Percentiles rank a stretch among this genome's conserved stretches.
Conservation (phyloP, 805 yeast species). For the Grigorovia yakushimaensis region DNA sequence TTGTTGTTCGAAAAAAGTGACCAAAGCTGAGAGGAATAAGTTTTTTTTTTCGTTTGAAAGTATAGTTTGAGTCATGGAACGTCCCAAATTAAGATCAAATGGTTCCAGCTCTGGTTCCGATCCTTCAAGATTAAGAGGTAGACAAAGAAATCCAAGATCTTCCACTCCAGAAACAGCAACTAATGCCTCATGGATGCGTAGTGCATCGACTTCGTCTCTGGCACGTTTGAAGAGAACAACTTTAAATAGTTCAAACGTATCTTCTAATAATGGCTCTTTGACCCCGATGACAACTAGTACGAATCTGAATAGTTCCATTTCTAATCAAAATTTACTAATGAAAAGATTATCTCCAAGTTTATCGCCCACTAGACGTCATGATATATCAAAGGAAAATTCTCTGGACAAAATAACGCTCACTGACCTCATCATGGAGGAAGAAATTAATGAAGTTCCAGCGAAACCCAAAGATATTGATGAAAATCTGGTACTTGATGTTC, state of each 20-base stretch:
- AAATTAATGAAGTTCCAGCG: not conserved
- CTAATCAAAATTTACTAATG: not conserved
- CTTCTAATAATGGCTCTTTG: not conserved
- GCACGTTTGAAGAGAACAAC: conserved; percentile 2
- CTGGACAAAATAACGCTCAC: not conserved
- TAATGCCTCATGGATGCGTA: conserved; percentile 11
- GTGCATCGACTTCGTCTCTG: conserved; percentile 20
- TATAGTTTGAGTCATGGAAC: no score
- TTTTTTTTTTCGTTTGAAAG: no score
- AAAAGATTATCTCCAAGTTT: conserved; percentile 1
- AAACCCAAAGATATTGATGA: conserved; percentile 1
- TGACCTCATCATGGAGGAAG: not conserved
- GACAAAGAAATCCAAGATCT: conserved; percentile 1
- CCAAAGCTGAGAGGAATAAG: no score
- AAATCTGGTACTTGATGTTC: conserved; percentile 13
- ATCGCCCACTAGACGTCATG: conserved; percentile 2
- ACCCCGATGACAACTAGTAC: not conserved
- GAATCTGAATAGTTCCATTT: not conserved
- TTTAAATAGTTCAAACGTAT: not conserved
- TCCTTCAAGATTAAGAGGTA: not conserved
- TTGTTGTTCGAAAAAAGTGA: no score
- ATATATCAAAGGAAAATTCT: not conserved
- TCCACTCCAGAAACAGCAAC: not conserved
- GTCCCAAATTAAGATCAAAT: not conserved
- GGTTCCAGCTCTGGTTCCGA: not conserved